Evolutionary conservation across 257 asterid species (phyloP).

Genomic region (Henckelia pumila): DNA sequence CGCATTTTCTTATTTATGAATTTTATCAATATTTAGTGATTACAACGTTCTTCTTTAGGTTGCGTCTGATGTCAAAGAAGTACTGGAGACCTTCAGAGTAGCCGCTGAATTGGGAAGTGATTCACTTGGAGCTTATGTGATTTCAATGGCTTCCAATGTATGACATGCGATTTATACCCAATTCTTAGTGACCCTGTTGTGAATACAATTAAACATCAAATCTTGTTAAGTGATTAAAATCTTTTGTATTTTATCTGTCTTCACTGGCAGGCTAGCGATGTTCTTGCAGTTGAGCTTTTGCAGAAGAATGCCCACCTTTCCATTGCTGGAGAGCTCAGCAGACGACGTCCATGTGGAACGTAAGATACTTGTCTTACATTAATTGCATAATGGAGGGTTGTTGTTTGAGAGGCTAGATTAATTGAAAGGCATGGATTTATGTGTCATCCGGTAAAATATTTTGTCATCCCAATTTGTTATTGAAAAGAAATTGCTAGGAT

Average conservation of each 20-base stretch:
- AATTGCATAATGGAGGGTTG: not conserved
- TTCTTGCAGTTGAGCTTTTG: conserved; percentile 94
- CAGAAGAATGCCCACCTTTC: conserved; percentile 93
- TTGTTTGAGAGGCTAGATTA: not conserved
- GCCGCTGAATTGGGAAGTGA: conserved; percentile 94
- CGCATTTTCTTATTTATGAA: not conserved
- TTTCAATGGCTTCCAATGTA: conserved; percentile 97
- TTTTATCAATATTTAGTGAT: not conserved
- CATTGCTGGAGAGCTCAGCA: conserved; percentile 74
- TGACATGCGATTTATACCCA: conserved; percentile 15
- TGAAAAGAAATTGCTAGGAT: conserved; percentile 7
- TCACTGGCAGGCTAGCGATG: conserved; percentile 92
- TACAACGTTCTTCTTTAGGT: conserved; percentile 43
- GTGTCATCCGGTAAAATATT: conserved; percentile 1
- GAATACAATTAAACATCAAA: conserved; percentile 3
- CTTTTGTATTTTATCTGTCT: conserved; percentile 20
- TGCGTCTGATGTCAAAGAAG: conserved; percentile 83
- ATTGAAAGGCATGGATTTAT: not conserved
- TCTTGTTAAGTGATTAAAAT: not conserved
- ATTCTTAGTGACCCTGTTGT: conserved; percentile 8
- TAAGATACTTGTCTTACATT: conserved; percentile 33
- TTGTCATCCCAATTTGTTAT: conserved; percentile 12
- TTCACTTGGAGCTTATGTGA: conserved; percentile 96
- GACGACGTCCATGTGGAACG: conserved; percentile 83
- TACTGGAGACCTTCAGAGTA: conserved; percentile 87